Conservation (phyloP, 345 rosid genomes). For the Reutealis trisperma region DNA sequence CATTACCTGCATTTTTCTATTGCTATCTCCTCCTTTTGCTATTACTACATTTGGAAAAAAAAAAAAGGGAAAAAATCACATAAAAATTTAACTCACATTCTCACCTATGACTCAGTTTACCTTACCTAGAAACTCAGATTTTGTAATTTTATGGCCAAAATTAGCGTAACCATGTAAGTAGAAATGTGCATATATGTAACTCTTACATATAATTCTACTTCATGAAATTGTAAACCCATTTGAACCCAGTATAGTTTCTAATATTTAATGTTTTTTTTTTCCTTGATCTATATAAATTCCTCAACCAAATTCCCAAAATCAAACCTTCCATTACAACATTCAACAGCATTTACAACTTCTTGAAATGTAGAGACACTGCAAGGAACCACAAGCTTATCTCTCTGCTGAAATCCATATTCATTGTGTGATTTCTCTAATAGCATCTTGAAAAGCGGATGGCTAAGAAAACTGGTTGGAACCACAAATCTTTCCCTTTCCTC, state of each 20-base stretch:
- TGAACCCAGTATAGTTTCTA: background rate
- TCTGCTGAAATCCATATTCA: slow-evolving; percentile 59
- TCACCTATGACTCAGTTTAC: too few species aligned
- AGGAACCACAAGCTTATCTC: slow-evolving; percentile 65
- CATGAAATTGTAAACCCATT: background rate
- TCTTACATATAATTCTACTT: background rate
- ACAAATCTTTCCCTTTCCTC: slow-evolving; percentile 65
- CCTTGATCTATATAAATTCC: slow-evolving; percentile 53
- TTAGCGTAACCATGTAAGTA: background rate
- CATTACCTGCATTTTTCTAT: background rate
- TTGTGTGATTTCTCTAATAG: slow-evolving; percentile 71
- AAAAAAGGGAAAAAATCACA: background rate
- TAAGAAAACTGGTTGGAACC: slow-evolving; percentile 70
- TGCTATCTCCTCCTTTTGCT: too few species aligned
- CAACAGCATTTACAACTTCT: slow-evolving; percentile 66
- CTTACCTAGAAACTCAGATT: background rate
- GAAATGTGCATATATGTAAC: background rate
- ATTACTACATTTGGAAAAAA: background rate
- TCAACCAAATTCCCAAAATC: slow-evolving; percentile 69
- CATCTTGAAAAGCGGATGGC: slow-evolving; percentile 84
- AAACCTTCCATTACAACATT: slow-evolving; percentile 67
- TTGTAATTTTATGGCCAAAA: background rate
- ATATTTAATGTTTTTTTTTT: background rate
- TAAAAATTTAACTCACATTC: too few species aligned
- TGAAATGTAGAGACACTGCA: slow-evolving; percentile 70